A percentile compares a stretch with the other conserved stretches of the same genome.
phyloP scores from a whole-genome alignment of 164 flowering plant genomes.

The Umbellularia californica region DNA sequence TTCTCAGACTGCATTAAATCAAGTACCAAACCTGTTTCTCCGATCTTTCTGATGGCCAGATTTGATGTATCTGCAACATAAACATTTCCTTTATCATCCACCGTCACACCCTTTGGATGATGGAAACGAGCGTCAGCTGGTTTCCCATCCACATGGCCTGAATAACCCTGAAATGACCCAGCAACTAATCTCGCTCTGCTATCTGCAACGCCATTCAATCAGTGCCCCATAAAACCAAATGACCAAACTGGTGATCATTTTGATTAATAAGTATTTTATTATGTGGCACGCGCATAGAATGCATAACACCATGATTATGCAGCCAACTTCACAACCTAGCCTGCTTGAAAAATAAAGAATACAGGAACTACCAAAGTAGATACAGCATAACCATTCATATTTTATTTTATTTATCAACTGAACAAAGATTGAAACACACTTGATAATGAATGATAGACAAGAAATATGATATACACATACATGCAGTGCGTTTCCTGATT shows the following conservation, averaged over 20 bases:
- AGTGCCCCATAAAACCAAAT: constrained; percentile 2
- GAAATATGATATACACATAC: no score
- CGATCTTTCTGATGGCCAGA: constrained; percentile 91
- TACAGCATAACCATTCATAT: neutral
- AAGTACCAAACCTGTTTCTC: constrained; percentile 63
- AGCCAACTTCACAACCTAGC: neutral
- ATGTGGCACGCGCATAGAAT: neutral
- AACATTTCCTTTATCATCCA: constrained; percentile 94
- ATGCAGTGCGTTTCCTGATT: no score
- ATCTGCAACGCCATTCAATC: constrained; percentile 44
- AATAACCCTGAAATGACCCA: constrained; percentile 89
- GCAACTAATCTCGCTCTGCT: constrained; percentile 97
- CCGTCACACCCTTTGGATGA: constrained; percentile 86
- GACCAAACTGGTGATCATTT: neutral
- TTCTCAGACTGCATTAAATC: neutral
- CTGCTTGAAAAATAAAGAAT: neutral
- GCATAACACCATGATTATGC: neutral
- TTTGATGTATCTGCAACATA: constrained; percentile 92
- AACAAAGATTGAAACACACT: no score
- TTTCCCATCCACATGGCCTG: constrained; percentile 95
- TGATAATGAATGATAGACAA: neutral
- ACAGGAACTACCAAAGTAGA: neutral
- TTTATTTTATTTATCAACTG: neutral
- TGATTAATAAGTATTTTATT: neutral
- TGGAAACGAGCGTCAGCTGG: constrained; percentile 93